phyloP scores from a whole-genome alignment of 257 asterid genomes.

The Cinchona pubescens region DNA sequence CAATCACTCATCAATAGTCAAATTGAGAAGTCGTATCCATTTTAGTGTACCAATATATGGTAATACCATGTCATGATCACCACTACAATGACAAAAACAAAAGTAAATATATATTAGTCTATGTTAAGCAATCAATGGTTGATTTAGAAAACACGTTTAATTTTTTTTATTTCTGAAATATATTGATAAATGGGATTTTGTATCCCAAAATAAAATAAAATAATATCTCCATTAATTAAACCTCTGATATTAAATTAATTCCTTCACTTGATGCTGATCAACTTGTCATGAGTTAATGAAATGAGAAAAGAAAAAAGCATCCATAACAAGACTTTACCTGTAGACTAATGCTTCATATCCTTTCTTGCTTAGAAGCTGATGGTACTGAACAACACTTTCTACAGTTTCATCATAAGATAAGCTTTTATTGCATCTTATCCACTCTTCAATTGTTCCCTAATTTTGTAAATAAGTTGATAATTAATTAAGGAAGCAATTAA shows the following conservation, averaged over 20 bases:
- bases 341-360: constrained; percentile 23
- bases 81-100: constrained; percentile 20
- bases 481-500: no score
- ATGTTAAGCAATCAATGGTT: no score
- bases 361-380: constrained; percentile 15
- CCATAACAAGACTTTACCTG: constrained; percentile 11
- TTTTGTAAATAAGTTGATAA: not conserved
- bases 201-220: not conserved
- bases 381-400: constrained; percentile 20
- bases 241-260: not conserved
- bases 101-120: no score
- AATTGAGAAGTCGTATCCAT: constrained; percentile 27
- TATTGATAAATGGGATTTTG: not conserved
- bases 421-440: constrained; percentile 23
- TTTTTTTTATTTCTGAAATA: not conserved
- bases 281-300: no score
- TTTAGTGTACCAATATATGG: constrained; percentile 23
- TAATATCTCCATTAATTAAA: not conserved
- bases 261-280: no score
- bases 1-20: constrained; percentile 29
- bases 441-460: constrained; percentile 25
- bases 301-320: not conserved
- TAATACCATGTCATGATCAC: constrained; percentile 25
- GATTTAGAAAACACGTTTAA: not conserved
- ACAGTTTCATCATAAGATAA: not conserved